phyloP scores from a whole-genome alignment of 2,329 filamentous ascomycete species.

The Pyricularia sp. region DNA sequence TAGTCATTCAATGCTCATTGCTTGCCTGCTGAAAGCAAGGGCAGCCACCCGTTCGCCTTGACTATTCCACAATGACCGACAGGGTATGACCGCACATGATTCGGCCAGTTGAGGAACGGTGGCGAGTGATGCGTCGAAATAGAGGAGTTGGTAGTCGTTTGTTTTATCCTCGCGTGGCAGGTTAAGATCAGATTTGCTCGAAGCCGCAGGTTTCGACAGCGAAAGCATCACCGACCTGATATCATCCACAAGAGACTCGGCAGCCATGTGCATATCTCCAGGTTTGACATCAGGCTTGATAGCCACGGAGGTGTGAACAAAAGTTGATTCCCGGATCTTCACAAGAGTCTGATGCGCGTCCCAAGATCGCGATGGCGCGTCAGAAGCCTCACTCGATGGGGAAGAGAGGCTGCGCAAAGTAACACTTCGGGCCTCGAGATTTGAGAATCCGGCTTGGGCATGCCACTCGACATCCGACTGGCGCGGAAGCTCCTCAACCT shows the following conservation, averaged over 20 bases:
- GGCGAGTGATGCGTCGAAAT: background rate
- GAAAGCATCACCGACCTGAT: background rate
- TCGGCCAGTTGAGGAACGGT: background rate
- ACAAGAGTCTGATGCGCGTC: background rate
- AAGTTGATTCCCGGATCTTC: background rate
- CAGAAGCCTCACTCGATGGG: background rate
- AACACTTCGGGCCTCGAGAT: constrained; percentile 11
- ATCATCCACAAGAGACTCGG: background rate
- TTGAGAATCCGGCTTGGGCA: constrained; percentile 46
- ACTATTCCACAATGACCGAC: constrained; percentile 27
- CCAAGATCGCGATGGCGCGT: background rate
- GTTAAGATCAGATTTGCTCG: background rate
- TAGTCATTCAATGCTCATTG: background rate
- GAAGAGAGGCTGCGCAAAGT: background rate
- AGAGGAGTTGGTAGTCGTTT: constrained; percentile 7
- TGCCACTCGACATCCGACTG: constrained; percentile 74
- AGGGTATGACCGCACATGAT: constrained; percentile 22
- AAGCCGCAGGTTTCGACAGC: background rate
- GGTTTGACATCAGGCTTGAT: background rate
- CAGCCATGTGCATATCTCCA: background rate
- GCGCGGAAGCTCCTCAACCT: constrained; percentile 67
- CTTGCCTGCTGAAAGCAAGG: constrained; percentile 17
- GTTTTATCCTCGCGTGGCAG: constrained; percentile 1
- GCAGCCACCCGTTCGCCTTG: constrained; percentile 20
- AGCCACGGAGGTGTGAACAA: constrained; percentile 1